Evolutionary conservation across 2,329 filamentous ascomycete species (phyloP).

Genomic region (Monosporascus sp.): DNA sequence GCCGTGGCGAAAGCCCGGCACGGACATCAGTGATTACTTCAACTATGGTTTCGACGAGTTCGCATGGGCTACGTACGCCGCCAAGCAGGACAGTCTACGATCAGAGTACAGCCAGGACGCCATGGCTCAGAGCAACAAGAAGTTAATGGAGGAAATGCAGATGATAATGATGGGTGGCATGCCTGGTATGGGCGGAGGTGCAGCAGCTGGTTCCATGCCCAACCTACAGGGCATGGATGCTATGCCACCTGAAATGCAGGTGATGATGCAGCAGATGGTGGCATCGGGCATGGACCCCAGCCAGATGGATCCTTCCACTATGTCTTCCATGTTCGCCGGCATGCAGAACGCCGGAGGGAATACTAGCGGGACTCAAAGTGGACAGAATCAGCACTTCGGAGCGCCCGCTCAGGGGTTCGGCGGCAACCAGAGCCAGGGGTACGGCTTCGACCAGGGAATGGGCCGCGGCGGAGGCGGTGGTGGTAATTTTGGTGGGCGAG

Average conservation of each 20-base stretch:
- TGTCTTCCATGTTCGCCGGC: constrained; percentile 55
- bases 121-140: constrained; percentile 64
- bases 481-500: constrained; percentile 22
- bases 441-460: constrained; percentile 32
- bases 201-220: constrained; percentile 25
- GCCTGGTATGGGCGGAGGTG: constrained; percentile 32
- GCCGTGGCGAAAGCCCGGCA: constrained; percentile 90
- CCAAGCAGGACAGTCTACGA: constrained; percentile 77
- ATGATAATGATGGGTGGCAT: constrained; percentile 61
- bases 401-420: constrained; percentile 42
- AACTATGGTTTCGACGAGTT: constrained; percentile 99
- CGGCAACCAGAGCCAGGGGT: constrained; percentile 47
- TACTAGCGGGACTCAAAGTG: constrained; percentile 38
- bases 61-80: constrained; percentile 90
- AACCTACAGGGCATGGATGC: constrained; percentile 55
- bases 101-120: constrained; percentile 67
- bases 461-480: constrained; percentile 22
- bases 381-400: constrained; percentile 47
- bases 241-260: constrained; percentile 62
- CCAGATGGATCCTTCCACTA: constrained; percentile 58
- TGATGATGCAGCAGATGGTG: constrained; percentile 69
- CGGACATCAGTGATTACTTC: constrained; percentile 95
- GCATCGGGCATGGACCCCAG: constrained; percentile 58
- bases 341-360: constrained; percentile 45
- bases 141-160: constrained; percentile 68